A percentile compares a stretch with the other conserved stretches of the same genome.
Conservation (phyloP, 2,329 filamentous ascomycete genomes). For the Colletotrichum destructivum region DNA sequence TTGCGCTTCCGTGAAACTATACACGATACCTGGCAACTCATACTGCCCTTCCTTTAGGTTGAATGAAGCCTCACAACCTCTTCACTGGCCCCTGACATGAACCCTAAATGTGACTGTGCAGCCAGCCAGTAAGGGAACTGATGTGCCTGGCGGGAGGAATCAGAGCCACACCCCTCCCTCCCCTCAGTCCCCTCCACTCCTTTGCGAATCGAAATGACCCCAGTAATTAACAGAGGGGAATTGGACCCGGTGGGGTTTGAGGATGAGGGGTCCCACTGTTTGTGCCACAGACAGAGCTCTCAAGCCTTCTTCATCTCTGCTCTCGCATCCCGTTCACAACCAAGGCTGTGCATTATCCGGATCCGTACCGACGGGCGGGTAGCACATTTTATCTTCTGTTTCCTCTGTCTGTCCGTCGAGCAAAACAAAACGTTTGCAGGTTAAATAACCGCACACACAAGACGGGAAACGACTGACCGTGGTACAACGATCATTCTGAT, state of each 20-base stretch:
- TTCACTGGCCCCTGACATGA: slow-evolving; percentile 21
- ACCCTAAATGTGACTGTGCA: slow-evolving; percentile 5
- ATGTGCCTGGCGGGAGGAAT: slow-evolving; percentile 25
- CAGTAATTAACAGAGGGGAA: slow-evolving; percentile 8
- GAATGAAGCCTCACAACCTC: slow-evolving; percentile 2
- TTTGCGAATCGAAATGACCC: slow-evolving; percentile 17
- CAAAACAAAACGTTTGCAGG: background rate
- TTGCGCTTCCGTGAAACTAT: background rate
- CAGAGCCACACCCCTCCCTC: background rate
- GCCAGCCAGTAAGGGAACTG: slow-evolving; percentile 29
- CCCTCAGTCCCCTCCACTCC: slow-evolving; percentile 14
- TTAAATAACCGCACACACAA: too few relatives aligned
- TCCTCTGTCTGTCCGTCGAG: background rate
- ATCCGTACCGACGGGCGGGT: background rate
- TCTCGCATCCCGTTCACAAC: slow-evolving; percentile 4
- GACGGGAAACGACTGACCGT: too few relatives aligned
- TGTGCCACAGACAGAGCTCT: slow-evolving; percentile 32
- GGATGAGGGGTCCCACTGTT: slow-evolving; percentile 24
- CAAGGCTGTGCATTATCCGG: slow-evolving; percentile 19
- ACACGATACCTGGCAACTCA: too few relatives aligned
- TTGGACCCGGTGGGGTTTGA: background rate
- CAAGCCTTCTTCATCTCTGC: slow-evolving; percentile 11
- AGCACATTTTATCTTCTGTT: background rate
- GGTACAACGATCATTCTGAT: too few relatives aligned
- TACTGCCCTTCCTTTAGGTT: too few relatives aligned